Evolutionary conservation across 2,329 filamentous ascomycete species (phyloP).

Genomic region (Knufia fluminis): DNA sequence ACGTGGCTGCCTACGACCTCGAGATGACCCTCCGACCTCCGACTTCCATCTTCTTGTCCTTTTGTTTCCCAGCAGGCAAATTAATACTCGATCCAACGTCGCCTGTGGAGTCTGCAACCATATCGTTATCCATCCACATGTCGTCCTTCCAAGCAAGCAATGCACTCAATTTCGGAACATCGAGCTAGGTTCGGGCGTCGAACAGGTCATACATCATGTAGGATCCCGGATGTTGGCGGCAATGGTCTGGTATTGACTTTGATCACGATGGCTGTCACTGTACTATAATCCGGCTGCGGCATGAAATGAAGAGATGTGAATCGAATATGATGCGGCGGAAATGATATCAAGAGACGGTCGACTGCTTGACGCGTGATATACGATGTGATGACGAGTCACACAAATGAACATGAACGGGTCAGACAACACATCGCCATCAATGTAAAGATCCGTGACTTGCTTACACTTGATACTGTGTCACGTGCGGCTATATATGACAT

Average conservation of each 20-base stretch:
- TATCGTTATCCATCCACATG: not conserved
- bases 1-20: not conserved
- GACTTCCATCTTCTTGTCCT: not conserved
- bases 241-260: not conserved
- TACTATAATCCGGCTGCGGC: slow-evolving; percentile 3
- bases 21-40: not conserved
- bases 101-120: not conserved
- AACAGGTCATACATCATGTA: slow-evolving; percentile 2
- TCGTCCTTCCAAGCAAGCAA: not conserved
- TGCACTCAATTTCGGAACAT: not conserved
- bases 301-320: slow-evolving; percentile 1
- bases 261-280: not conserved
- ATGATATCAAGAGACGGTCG: not conserved
- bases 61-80: slow-evolving; percentile 4
- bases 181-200: not conserved
- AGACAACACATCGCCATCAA: not conserved
- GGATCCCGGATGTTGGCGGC: slow-evolving; percentile 4
- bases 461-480: not conserved
- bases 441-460: not conserved
- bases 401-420: not conserved
- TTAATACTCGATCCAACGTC: not conserved
- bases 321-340: not conserved
- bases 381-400: not conserved
- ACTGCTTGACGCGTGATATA: not conserved
- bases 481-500: not conserved